phyloP scores from a whole-genome alignment of 2,329 filamentous ascomycete genomes.

The Aureobasidium zeae region DNA sequence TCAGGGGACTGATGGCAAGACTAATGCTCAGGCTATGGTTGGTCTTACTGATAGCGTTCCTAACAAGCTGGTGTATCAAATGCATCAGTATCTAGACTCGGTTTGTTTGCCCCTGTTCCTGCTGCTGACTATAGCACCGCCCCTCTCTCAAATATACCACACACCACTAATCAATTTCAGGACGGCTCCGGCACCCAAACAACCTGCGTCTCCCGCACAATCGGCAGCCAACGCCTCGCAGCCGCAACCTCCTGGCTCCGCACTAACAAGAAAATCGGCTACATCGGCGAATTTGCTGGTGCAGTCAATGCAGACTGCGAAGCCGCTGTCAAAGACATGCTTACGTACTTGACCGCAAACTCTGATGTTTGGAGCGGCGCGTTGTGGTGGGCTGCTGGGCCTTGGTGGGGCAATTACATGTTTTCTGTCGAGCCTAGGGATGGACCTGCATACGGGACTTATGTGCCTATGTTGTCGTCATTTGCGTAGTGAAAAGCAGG shows the following conservation, averaged over 20 bases:
- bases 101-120: background rate
- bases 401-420: constrained; percentile 35
- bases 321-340: constrained; percentile 40
- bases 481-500: too few species aligned
- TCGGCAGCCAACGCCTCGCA: constrained; percentile 43
- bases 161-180: too few species aligned
- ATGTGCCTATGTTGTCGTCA: background rate
- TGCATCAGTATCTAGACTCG: constrained; percentile 54
- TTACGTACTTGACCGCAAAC: constrained; percentile 41
- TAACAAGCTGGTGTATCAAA: constrained; percentile 50
- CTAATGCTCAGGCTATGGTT: constrained; percentile 38
- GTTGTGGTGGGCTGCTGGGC: constrained; percentile 48
- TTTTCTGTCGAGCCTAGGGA: constrained; percentile 10
- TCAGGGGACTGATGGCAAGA: constrained; percentile 32
- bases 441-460: constrained; percentile 6
- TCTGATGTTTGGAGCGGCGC: constrained; percentile 46
- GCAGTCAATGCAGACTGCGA: constrained; percentile 44
- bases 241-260: constrained; percentile 47
- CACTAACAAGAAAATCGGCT: constrained; percentile 42
- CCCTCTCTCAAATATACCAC: background rate
- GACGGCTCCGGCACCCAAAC: constrained; percentile 45
- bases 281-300: constrained; percentile 48
- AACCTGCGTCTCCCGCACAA: constrained; percentile 44
- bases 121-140: background rate
- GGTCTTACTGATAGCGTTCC: constrained; percentile 40